Evolutionary conservation across 306 rosid species (phyloP).

Genomic region (Castanospermum australe): DNA sequence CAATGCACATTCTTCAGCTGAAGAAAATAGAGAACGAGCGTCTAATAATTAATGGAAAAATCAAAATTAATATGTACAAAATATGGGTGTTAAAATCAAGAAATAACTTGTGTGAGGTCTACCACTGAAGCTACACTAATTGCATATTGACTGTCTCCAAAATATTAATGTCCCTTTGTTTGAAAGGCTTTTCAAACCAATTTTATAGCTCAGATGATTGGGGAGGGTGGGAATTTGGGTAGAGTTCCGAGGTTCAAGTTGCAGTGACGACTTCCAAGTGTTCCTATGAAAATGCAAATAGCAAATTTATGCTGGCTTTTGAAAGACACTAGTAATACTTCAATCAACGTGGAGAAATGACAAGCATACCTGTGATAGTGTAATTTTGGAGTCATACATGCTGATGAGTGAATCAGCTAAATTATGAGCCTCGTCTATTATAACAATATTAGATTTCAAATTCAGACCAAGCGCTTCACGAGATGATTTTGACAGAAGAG

Average conservation of each 20-base stretch:
- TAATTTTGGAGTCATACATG: slow-evolving; percentile 80
- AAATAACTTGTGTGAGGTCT: neutral
- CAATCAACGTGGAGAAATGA: slow-evolving; percentile 18
- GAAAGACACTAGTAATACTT: slow-evolving; percentile 2
- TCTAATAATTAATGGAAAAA: slow-evolving; percentile 25
- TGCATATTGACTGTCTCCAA: neutral
- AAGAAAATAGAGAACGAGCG: slow-evolving; percentile 20
- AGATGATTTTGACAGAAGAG: slow-evolving; percentile 90
- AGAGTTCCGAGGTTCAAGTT: neutral
- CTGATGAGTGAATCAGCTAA: slow-evolving; percentile 92
- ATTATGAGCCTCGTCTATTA: slow-evolving; percentile 95
- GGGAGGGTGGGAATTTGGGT: neutral
- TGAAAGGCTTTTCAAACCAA: slow-evolving; percentile 2
- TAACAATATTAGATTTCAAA: slow-evolving; percentile 72
- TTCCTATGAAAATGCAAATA: slow-evolving; percentile 21
- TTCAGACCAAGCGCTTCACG: slow-evolving; percentile 92
- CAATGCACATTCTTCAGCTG: slow-evolving; percentile 83
- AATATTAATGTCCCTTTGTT: neutral
- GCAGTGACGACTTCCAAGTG: neutral
- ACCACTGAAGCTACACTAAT: slow-evolving; percentile 2
- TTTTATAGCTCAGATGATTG: neutral
- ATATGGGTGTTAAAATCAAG: slow-evolving; percentile 1
- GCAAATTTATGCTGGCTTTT: neutral
- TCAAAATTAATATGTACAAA: slow-evolving; percentile 3
- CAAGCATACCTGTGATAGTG: slow-evolving; percentile 63